A percentile compares a stretch with the other conserved stretches of the same genome.
phyloP scores from a whole-genome alignment of 768 basidiomycete species.

The Exidia glandulosa region DNA sequence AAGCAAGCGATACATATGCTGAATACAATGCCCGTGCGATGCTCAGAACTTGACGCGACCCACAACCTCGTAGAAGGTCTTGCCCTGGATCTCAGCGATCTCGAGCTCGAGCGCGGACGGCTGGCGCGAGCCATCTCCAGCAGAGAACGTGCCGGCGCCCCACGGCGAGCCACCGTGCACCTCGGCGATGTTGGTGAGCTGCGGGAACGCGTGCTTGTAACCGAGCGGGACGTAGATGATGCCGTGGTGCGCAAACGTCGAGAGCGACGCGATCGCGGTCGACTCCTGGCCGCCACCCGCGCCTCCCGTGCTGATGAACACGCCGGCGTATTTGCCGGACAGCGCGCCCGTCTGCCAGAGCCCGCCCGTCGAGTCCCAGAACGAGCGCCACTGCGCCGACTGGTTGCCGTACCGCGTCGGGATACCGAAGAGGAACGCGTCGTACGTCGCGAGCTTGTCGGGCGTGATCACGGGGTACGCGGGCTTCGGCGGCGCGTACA shows the following conservation, averaged over 20 bases:
- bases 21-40: neutral
- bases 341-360: conserved; percentile 53
- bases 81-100: conserved; percentile 42
- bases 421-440: conserved; percentile 57
- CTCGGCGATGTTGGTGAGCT: conserved; percentile 33
- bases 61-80: conserved; percentile 37
- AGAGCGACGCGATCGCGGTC: conserved; percentile 39
- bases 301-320: conserved; percentile 57
- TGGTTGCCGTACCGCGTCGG: conserved; percentile 76
- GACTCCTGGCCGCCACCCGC: conserved; percentile 74
- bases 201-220: conserved; percentile 37
- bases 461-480: conserved; percentile 58
- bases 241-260: conserved; percentile 61
- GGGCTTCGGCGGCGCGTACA: conserved; percentile 65
- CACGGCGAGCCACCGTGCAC: conserved; percentile 61
- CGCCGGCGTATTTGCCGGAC: conserved; percentile 64
- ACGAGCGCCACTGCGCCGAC: conserved; percentile 68
- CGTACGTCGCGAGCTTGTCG: conserved; percentile 42
- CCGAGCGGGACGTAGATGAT: conserved; percentile 65
- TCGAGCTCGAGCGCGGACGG: conserved; percentile 40
- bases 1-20: no score
- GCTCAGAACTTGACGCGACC: neutral
- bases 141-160: conserved; percentile 61
- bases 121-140: conserved; percentile 32
- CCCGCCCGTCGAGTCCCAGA: conserved; percentile 67